Evolutionary conservation across 129 eudicot species (phyloP), one percentile per base, ranked within the genome.

Genomic region (Ambrosia artemisiifolia): DNA sequence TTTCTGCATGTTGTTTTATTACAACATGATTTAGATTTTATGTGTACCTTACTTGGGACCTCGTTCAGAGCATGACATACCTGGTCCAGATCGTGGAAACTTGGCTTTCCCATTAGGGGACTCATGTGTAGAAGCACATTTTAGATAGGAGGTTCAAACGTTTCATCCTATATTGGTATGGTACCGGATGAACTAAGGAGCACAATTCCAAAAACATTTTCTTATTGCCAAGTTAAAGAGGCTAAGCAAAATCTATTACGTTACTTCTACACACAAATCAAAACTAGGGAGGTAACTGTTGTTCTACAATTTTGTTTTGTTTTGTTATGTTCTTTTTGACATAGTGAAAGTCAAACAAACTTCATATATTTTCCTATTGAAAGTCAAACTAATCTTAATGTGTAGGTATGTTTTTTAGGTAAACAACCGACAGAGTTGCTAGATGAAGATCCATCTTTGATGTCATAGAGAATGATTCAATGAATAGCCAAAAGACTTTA

Each of bases 401-500:
- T 20, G 34, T 55, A 9, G 17, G 67, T 34, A 35, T 63, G 3
- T 16, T 63, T 63, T 24, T 85, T 83, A 93, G 96, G 83, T 40
- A 83, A 85, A 56, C 83, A 85, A 28, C 86, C 85, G 1, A 80
- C 66, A 0, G 88, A 83, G 42, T 78, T 88, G 62, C 70, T 88
- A 61, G 90, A 88, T 76, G 95, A 88, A 78, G 95, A 88, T 78
- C 95, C 95, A 12, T 77, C 90, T 3, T 73, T 88, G 86, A 88
- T 88, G 95, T 89, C 84, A 87, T 83, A 75, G 76, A 83, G 95
- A 66, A 24, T 24, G 28, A 24, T 24, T 24, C 75, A 9, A 51
- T 84, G 85, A 69, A 67, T 62, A 12, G 87, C 88, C 0, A 85
- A 83, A 75, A 83, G 90, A 75, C 91, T 88, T 49, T 85, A 74